A percentile compares a stretch with the other conserved stretches of the same genome.
Conservation (phyloP, 345 rosid species). For the Eucalyptus guilfoylei region DNA sequence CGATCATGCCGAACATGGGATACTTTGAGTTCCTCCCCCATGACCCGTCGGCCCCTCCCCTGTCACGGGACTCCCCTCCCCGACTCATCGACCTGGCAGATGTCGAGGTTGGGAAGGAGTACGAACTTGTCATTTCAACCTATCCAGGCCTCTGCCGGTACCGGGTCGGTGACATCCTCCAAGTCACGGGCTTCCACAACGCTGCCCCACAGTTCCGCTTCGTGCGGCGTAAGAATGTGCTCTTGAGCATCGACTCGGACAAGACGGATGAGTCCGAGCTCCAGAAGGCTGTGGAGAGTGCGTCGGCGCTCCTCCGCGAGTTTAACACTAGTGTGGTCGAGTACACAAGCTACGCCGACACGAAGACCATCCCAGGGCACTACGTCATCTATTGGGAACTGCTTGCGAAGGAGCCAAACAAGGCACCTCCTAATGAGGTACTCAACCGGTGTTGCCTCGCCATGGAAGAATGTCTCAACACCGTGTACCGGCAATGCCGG, state of each 20-base stretch:
- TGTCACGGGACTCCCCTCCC: constrained; percentile 1
- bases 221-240: constrained; percentile 63
- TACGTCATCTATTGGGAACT: constrained; percentile 83
- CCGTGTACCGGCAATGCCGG: constrained; percentile 74
- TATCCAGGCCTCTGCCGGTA: constrained; percentile 71
- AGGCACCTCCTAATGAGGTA: constrained; percentile 27
- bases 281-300: constrained; percentile 58
- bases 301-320: constrained; percentile 22
- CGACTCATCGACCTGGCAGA: constrained; percentile 52
- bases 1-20: constrained; percentile 26
- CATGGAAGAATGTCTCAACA: constrained; percentile 74
- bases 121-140: constrained; percentile 74
- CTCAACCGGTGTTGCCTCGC: constrained; percentile 50
- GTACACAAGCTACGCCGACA: constrained; percentile 78
- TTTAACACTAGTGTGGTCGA: constrained; percentile 59
- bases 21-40: constrained; percentile 9
- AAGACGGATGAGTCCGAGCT: constrained; percentile 85
- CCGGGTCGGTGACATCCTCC: constrained; percentile 81
- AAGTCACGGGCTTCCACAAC: constrained; percentile 77
- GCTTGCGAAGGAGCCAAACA: constrained; percentile 21
- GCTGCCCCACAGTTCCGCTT: constrained; percentile 77
- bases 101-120: constrained; percentile 68
- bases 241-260: constrained; percentile 74
- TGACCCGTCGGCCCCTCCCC: neutral
- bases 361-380: constrained; percentile 71